These are phyloP conservation scores for Quercus suber DNA, from an alignment of 306 rosid species.

Conservation along the genomic window DNA sequence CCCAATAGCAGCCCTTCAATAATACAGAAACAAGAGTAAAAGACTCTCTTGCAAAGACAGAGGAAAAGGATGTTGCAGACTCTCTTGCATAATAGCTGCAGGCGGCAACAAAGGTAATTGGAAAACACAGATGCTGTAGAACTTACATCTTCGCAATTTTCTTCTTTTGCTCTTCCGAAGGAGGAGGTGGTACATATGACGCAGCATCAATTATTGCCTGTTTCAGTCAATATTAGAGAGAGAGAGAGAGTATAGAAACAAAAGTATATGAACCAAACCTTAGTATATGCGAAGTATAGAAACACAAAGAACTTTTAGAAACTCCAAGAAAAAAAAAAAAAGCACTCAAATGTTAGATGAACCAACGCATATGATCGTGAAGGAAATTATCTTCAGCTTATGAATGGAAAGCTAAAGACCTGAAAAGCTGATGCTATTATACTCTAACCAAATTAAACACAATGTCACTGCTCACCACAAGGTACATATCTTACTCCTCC, in stretches of 20 bases:
- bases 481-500: no score
- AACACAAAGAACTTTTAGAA: no score
- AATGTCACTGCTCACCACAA: no score
- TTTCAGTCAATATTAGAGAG: constrained; percentile 15
- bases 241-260: neutral
- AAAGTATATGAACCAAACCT: neutral
- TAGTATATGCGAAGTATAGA: no score
- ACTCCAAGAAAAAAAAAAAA: no score
- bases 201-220: constrained; percentile 95
- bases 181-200: constrained; percentile 94
- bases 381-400: no score
- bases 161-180: constrained; percentile 96
- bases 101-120: neutral
- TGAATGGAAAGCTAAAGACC: no score
- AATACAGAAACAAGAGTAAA: constrained; percentile 19
- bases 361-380: no score
- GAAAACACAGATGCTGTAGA: constrained; percentile 1
- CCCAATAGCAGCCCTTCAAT: constrained; percentile 83
- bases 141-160: constrained; percentile 85
- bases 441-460: no score
- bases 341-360: no score
- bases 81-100: neutral
- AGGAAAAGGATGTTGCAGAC: neutral
- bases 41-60: neutral
- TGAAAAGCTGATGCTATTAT: no score